Percentiles rank a stretch among this genome's conserved stretches.
These are phyloP conservation scores for Podosphaera xanthii DNA, from an alignment of 2,329 filamentous ascomycete genomes.

Conservation along the genomic window DNA sequence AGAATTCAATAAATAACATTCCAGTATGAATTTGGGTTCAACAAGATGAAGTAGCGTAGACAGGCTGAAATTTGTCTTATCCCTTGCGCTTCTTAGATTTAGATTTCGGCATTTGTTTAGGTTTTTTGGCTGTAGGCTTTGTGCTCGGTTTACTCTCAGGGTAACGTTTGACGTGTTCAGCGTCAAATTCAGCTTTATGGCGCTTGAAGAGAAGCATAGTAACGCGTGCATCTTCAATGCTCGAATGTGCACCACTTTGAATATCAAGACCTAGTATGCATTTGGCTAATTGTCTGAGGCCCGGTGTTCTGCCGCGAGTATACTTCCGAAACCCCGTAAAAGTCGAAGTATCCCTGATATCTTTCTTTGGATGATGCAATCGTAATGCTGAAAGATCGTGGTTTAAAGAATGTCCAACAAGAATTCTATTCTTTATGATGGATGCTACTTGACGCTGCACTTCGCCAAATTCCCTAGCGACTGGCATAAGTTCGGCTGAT, in stretches of 20 bases:
- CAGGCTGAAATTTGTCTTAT: conserved; percentile 2
- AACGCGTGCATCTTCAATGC: conserved; percentile 60
- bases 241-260: conserved; percentile 40
- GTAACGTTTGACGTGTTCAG: conserved; percentile 50
- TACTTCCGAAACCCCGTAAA: conserved; percentile 52
- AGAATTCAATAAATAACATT: background rate
- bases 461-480: conserved; percentile 47
- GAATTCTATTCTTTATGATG: conserved; percentile 45
- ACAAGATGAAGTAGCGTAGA: too few relatives aligned
- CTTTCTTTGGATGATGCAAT: conserved; percentile 53
- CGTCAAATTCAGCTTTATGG: conserved; percentile 68
- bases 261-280: conserved; percentile 38
- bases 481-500: conserved; percentile 44
- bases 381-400: conserved; percentile 56
- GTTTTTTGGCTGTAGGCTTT: conserved; percentile 3
- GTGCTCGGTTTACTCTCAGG: conserved; percentile 13
- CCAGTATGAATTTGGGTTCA: background rate
- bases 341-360: conserved; percentile 68
- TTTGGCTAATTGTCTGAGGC: conserved; percentile 33
- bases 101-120: conserved; percentile 10
- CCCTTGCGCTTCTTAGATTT: conserved; percentile 20
- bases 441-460: conserved; percentile 51
- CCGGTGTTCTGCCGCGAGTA: conserved; percentile 43
- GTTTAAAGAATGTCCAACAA: conserved; percentile 66
- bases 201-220: conserved; percentile 74